These are phyloP conservation scores for Phaeomoniella chlamydospora DNA, from an alignment of 2,329 filamentous ascomycete species.

Conservation along the genomic window DNA sequence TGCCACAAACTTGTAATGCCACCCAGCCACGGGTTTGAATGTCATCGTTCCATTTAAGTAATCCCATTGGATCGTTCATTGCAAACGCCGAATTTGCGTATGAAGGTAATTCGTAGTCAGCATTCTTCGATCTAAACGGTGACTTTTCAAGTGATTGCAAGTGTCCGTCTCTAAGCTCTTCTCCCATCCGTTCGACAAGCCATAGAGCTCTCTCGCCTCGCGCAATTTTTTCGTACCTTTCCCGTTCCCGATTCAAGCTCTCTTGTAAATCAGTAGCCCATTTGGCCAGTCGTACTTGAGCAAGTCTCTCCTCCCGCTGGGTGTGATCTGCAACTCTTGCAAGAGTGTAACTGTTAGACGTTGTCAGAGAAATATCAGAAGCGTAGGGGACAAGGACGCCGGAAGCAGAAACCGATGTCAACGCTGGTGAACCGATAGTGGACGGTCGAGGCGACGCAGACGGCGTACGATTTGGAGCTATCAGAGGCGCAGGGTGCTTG, in stretches of 20 bases:
- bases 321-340: slow-evolving; percentile 46
- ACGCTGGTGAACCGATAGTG: slow-evolving; percentile 12
- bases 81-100: slow-evolving; percentile 18
- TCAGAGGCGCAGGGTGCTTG: slow-evolving; percentile 12
- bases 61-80: slow-evolving; percentile 63
- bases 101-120: slow-evolving; percentile 3
- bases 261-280: slow-evolving; percentile 74
- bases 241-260: slow-evolving; percentile 59
- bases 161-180: slow-evolving; percentile 52
- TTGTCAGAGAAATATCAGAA: slow-evolving; percentile 11
- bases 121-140: background rate
- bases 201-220: slow-evolving; percentile 52
- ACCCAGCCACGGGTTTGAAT: slow-evolving; percentile 51
- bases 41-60: slow-evolving; percentile 55
- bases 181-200: slow-evolving; percentile 51
- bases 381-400: slow-evolving; percentile 14
- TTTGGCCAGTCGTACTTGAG: slow-evolving; percentile 58
- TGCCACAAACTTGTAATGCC: slow-evolving; percentile 59
- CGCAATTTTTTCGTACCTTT: slow-evolving; percentile 49
- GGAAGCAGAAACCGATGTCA: slow-evolving; percentile 12
- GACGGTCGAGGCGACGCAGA: slow-evolving; percentile 11
- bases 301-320: slow-evolving; percentile 44
- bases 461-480: slow-evolving; percentile 9
- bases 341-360: slow-evolving; percentile 39
- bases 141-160: slow-evolving; percentile 36